These are phyloP conservation scores for Loxodes magnus DNA, from an alignment of 73 alveolate genomes.

Conservation along the genomic window DNA sequence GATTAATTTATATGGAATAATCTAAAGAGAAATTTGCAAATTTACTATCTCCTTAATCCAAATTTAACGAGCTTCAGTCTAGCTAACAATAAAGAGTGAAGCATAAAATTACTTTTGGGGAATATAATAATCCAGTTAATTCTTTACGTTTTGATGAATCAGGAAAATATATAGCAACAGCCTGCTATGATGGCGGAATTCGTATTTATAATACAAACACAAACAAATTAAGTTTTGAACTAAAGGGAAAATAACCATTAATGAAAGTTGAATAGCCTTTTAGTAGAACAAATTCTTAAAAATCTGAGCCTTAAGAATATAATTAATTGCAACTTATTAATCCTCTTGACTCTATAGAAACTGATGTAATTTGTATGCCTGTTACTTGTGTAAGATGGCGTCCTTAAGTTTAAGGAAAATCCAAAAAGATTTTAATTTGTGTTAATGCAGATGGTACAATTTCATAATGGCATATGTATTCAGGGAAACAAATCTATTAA, in stretches of 20 bases:
- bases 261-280: no score
- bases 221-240: constrained; percentile 33
- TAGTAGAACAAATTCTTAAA: no score
- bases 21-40: no score
- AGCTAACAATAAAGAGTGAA: no score
- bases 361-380: constrained; percentile 32
- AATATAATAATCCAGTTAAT: constrained; percentile 23
- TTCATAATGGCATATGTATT: constrained; percentile 87
- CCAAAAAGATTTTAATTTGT: constrained; percentile 78
- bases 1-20: no score
- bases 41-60: no score
- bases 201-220: constrained; percentile 60
- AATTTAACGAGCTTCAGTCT: no score
- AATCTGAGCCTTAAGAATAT: no score
- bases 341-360: constrained; percentile 1
- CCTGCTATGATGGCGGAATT: constrained; percentile 70
- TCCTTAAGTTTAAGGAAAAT: constrained; percentile 64
- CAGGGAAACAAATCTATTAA: constrained; percentile 86
- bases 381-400: constrained; percentile 75
- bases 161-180: constrained; percentile 72
- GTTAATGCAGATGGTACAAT: constrained; percentile 90
- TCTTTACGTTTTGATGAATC: constrained; percentile 65
- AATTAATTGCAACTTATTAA: no score
- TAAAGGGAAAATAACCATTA: constrained; percentile 7
- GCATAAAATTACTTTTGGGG: no score